phyloP scores from a whole-genome alignment of 192 early-diverging fungal species.

The Coemansia sp. region DNA sequence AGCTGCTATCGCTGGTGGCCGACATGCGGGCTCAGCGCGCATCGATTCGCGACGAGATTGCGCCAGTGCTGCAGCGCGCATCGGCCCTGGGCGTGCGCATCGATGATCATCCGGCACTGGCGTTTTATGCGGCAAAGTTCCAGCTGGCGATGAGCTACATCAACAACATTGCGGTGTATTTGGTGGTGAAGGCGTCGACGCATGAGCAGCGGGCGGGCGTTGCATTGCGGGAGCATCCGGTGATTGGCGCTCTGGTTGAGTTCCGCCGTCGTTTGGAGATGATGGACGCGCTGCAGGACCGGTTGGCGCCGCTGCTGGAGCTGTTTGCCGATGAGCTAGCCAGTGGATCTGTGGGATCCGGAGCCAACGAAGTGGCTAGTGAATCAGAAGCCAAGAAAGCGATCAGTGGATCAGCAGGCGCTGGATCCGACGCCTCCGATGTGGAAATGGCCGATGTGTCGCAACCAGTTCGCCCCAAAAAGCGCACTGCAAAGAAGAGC shows the following conservation, averaged over 20 bases:
- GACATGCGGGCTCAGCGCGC: conserved; percentile 51
- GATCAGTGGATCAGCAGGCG: not conserved
- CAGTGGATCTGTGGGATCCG: conserved; percentile 12
- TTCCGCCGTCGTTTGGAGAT: conserved; percentile 71
- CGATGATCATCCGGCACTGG: conserved; percentile 48
- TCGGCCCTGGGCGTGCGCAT: conserved; percentile 25
- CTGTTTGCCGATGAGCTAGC: conserved; percentile 55
- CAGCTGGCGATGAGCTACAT: conserved; percentile 72
- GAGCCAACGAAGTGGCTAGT: not conserved
- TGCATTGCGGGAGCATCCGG: conserved; percentile 75
- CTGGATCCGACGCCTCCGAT: conserved; percentile 12
- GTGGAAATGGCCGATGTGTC: conserved; percentile 26
- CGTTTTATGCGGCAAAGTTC: conserved; percentile 49
- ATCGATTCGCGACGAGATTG: conserved; percentile 35
- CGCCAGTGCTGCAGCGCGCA: conserved; percentile 31
- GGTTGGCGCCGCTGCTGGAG: conserved; percentile 56
- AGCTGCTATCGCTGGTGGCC: conserved; percentile 65
- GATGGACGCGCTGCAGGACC: conserved; percentile 65
- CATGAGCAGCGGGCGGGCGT: conserved; percentile 49
- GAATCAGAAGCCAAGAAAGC: not conserved
- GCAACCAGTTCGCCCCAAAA: conserved; percentile 15
- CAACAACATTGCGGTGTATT: conserved; percentile 87
- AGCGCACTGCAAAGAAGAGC: not conserved
- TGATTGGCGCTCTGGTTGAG: conserved; percentile 75
- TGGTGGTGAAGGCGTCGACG: conserved; percentile 66